Base-by-base conservation (phyloP, 108 stramenopile genomes). In the Asterionellopsis glacialis region DNA sequence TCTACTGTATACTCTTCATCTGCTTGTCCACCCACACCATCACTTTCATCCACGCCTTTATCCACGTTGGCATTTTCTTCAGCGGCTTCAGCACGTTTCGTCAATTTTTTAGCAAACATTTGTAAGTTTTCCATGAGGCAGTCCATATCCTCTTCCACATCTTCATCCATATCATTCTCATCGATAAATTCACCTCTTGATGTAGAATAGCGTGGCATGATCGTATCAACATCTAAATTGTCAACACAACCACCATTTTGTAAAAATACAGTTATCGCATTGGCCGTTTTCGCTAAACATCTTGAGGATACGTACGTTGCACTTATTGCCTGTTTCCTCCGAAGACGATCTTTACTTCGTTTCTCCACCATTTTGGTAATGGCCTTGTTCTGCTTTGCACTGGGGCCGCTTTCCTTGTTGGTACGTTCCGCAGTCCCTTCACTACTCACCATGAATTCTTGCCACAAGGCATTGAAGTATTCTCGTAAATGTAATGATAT, bases 381-480 rank as follows among this genome's bases (percentile, higher is more conserved):
- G 7, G 50, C 38, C 9, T 57, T 61, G 33, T 33, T 2, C 7
- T 2, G 7, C 7, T 33, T 33, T 6, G 50, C 55, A 0, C 52
- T 16, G 55, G 41, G 21, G n/a, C 22, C 55, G 33, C 5, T 33
- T 5, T 33, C 7, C 7, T 33, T 33, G 5, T 33, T n/a, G n/a
- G n/a, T n/a, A n/a, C 26, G 56, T 26, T 24, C 11, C 14, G 50
- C 12, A 25, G 55, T 64, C n/a, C 72, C 76, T 14, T 69, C 63
- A 6, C 84, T 86, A 11, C 87, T 76, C 50, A 93, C 60, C 83
- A 93, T 82, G 51, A 77, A 83, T 63, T 93, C 92, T 63, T 82
- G 76, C 88, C 88, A 93, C 45, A 93, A 55, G 55, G 56, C 79
- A 65, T 93, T 93, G 59, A 90, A 93, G 59, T 85, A 87, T n/a